phyloP scores from a whole-genome alignment of 2,329 filamentous ascomycete genomes.

The Ophiostoma himal-ulmi region DNA sequence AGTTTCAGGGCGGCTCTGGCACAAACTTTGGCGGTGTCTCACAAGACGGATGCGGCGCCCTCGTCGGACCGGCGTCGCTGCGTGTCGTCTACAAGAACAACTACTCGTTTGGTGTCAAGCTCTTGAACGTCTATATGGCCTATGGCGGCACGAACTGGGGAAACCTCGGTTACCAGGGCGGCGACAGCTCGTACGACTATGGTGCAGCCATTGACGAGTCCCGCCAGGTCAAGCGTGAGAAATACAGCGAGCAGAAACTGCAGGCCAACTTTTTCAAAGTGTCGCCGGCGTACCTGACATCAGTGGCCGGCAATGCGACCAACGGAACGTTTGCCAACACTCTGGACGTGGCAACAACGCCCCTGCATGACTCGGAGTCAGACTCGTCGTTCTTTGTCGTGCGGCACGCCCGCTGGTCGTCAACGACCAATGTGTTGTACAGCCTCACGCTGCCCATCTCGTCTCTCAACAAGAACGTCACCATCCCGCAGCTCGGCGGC shows the following conservation, averaged over 20 bases:
- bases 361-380: not conserved
- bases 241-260: not conserved
- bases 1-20: not conserved
- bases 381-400: slow-evolving; percentile 5
- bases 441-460: slow-evolving; percentile 10
- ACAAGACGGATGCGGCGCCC: not conserved
- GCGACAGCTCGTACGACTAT: slow-evolving; percentile 16
- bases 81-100: not conserved
- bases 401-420: slow-evolving; percentile 13
- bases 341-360: not conserved
- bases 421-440: not conserved
- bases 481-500: not conserved
- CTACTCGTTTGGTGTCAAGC: not conserved
- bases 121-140: not conserved
- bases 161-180: slow-evolving; percentile 14
- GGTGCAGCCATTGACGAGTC: slow-evolving; percentile 14
- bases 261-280: not conserved
- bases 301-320: not conserved
- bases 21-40: not conserved
- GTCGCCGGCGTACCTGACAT: not conserved
- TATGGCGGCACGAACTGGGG: slow-evolving; percentile 8
- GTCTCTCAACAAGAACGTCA: not conserved
- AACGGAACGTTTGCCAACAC: not conserved
- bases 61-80: not conserved
- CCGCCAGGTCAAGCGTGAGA: slow-evolving; percentile 12